phyloP scores from a whole-genome alignment of 1,284 basidiomycete genomes.

The Papiliotrema terrestris region DNA sequence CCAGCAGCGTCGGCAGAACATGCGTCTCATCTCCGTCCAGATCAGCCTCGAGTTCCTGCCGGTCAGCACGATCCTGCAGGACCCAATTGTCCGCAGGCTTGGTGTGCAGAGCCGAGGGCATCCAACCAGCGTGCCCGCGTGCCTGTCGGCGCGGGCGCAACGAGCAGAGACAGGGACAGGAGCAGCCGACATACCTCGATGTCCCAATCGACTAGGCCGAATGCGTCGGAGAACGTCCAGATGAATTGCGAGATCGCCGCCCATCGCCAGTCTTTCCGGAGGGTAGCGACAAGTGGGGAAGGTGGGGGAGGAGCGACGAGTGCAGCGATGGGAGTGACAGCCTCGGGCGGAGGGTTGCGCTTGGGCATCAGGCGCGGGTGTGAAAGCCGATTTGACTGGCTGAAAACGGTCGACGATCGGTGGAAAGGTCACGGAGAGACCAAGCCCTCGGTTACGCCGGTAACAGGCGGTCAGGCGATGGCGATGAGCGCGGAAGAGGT shows the following conservation, averaged over 20 bases:
- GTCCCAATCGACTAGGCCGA: conserved; percentile 46
- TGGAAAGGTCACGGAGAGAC: too few species aligned
- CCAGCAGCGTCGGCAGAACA: conserved; percentile 50
- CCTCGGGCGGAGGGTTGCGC: conserved; percentile 14
- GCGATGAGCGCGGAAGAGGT: too few species aligned
- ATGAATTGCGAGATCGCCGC: conserved; percentile 48
- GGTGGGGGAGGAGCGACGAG: conserved; percentile 33
- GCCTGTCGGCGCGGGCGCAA: too few species aligned
- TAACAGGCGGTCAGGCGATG: too few species aligned
- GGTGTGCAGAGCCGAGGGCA: background rate
- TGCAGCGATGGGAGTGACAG: conserved; percentile 24
- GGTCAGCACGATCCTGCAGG: background rate
- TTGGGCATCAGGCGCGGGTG: conserved; percentile 25
- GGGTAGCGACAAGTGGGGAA: conserved; percentile 41
- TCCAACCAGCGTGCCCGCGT: too few species aligned
- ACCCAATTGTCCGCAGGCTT: too few species aligned
- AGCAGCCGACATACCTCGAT: conserved; percentile 35
- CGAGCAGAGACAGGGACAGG: background rate
- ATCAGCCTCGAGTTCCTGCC: conserved; percentile 51
- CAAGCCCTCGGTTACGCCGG: too few species aligned
- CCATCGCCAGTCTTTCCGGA: conserved; percentile 48
- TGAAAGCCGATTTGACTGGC: too few species aligned
- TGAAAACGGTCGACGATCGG: too few species aligned
- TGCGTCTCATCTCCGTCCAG: conserved; percentile 50
- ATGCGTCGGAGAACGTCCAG: conserved; percentile 46